Conservation (phyloP, 495 filamentous ascomycete species). For the Podospora fimiseda region DNA sequence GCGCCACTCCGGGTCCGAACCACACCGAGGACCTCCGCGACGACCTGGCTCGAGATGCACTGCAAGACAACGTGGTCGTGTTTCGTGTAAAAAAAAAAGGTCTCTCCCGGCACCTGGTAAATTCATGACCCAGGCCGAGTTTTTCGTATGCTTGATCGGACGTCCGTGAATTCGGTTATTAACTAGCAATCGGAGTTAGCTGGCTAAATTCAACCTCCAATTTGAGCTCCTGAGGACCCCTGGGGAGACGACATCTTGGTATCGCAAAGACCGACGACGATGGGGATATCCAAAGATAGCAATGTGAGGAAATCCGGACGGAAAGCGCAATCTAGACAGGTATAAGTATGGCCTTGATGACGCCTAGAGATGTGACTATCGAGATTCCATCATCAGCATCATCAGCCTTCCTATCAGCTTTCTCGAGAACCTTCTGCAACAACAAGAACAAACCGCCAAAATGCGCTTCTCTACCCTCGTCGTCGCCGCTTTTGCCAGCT, state of each 20-base stretch:
- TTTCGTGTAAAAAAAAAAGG: background rate
- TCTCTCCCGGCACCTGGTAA: constrained; percentile 1
- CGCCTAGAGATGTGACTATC: background rate
- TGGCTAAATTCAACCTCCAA: constrained; percentile 24
- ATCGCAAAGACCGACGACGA: background rate
- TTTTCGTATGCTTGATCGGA: constrained; percentile 12
- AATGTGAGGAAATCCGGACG: background rate
- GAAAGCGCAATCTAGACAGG: background rate
- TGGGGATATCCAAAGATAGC: background rate
- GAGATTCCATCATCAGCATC: constrained; percentile 2
- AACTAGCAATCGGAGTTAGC: constrained; percentile 15
- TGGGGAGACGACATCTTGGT: background rate
- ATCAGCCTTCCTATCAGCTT: background rate
- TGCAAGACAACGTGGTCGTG: background rate
- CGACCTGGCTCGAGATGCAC: background rate
- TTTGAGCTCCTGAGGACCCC: constrained; percentile 7
- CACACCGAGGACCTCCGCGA: constrained; percentile 2
- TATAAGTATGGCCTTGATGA: constrained; percentile 13
- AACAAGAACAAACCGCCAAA: constrained; percentile 3
- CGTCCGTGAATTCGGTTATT: constrained; percentile 23
- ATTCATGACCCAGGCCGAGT: constrained; percentile 1
- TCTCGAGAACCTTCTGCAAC: background rate
- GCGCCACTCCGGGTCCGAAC: constrained; percentile 21
- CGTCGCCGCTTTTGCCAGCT: constrained; percentile 20
- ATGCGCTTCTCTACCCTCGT: constrained; percentile 26